Percentiles rank a stretch among this genome's conserved stretches.
Evolutionary conservation across 352 stramenopile genomes (phyloP).

Genomic region (Globisporangium mamillatum): DNA sequence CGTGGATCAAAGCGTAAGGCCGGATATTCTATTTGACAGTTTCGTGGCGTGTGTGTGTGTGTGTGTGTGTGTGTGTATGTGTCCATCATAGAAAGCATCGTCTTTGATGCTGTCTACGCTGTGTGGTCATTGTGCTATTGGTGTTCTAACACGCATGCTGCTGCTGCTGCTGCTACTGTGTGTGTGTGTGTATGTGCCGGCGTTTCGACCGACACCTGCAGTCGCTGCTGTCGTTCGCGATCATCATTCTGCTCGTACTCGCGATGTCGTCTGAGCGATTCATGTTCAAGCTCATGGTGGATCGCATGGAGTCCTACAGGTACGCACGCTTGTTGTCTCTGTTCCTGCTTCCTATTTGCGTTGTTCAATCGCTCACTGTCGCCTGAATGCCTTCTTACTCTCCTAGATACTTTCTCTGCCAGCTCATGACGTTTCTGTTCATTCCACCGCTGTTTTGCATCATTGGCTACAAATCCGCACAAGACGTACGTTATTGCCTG

Average conservation of each 20-base stretch:
- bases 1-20: too few species aligned
- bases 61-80: neutral
- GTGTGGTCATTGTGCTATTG: neutral
- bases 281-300: constrained; percentile 87
- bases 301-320: constrained; percentile 89
- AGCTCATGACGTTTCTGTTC: constrained; percentile 88
- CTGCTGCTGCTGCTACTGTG: too few species aligned
- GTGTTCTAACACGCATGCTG: neutral
- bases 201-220: constrained; percentile 17
- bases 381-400: neutral
- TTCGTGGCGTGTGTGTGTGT: too few species aligned
- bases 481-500: constrained; percentile 38
- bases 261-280: constrained; percentile 81
- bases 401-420: constrained; percentile 80
- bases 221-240: constrained; percentile 73
- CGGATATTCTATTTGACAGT: too few species aligned
- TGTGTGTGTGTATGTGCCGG: neutral
- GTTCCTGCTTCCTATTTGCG: neutral
- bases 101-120: neutral
- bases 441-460: constrained; percentile 86
- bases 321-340: constrained; percentile 19
- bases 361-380: neutral
- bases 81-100: neutral
- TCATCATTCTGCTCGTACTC: constrained; percentile 71
- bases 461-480: constrained; percentile 80